Percentiles rank a stretch among this genome's conserved stretches.
Evolutionary conservation across 495 filamentous ascomycete genomes (phyloP).

Genomic region (Patellaria atrata): DNA sequence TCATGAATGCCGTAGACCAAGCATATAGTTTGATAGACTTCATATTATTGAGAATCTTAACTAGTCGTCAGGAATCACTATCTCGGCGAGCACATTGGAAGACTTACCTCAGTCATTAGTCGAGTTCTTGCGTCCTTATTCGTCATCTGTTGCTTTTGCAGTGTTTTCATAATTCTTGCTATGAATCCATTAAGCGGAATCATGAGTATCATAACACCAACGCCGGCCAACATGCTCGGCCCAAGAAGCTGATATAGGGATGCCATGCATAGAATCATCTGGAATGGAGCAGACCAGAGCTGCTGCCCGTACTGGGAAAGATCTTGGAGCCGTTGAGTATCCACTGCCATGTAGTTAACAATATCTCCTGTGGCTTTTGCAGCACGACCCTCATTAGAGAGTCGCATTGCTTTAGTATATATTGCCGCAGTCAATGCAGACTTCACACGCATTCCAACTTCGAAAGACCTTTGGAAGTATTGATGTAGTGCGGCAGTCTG

Average conservation of each 20-base stretch:
- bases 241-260: slow-evolving; percentile 92
- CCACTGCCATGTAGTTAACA: slow-evolving; percentile 97
- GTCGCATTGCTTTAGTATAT: slow-evolving; percentile 74
- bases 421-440: slow-evolving; percentile 78
- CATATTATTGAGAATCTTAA: slow-evolving; percentile 98
- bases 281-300: slow-evolving; percentile 91
- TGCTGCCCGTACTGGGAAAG: slow-evolving; percentile 90
- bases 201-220: slow-evolving; percentile 94
- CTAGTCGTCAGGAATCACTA: no score
- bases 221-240: slow-evolving; percentile 88
- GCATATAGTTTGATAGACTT: slow-evolving; percentile 99
- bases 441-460: slow-evolving; percentile 94
- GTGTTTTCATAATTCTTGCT: slow-evolving; percentile 79
- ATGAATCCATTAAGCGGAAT: slow-evolving; percentile 92
- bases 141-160: slow-evolving; percentile 96
- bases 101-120: slow-evolving; percentile 93
- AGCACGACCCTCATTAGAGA: slow-evolving; percentile 88
- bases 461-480: slow-evolving; percentile 90
- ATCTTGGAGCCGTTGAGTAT: slow-evolving; percentile 89
- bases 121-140: slow-evolving; percentile 93
- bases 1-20: slow-evolving; percentile 94
- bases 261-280: slow-evolving; percentile 87
- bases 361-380: slow-evolving; percentile 92
- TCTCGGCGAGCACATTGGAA: no score
- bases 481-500: slow-evolving; percentile 81